phyloP scores from a whole-genome alignment of 352 stramenopile genomes.

The Globisporangium rhizosaccharum region DNA sequence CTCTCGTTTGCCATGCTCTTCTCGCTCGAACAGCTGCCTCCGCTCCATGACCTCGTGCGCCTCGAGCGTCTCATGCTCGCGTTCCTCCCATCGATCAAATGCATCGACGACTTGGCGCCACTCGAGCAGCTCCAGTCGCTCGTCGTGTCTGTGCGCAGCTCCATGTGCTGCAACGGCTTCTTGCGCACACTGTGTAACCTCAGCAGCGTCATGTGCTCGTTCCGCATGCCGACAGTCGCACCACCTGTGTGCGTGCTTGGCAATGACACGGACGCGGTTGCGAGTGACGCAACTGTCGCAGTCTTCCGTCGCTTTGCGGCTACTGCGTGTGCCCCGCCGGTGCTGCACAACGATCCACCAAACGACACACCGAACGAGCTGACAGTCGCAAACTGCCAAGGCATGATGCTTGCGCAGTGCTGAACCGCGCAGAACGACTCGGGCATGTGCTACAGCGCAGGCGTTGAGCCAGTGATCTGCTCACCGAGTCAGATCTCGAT shows the following conservation, averaged over 20 bases:
- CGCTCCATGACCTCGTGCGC: conserved; percentile 15
- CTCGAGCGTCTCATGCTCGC: conserved; percentile 22
- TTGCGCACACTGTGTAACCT: conserved; percentile 22
- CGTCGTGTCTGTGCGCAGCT: conserved; percentile 8
- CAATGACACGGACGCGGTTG: neutral
- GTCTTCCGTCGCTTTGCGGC: conserved; percentile 17
- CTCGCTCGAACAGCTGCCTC: conserved; percentile 13
- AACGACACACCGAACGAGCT: neutral
- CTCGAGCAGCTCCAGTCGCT: conserved; percentile 11
- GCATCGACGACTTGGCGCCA: conserved; percentile 21
- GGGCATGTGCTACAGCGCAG: conserved; percentile 19
- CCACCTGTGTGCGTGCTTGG: neutral
- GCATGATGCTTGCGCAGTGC: conserved; percentile 6
- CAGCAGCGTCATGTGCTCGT: conserved; percentile 4
- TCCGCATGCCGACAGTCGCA: neutral
- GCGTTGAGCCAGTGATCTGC: conserved; percentile 12
- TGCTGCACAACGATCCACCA: neutral
- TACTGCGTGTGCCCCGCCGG: conserved; percentile 9
- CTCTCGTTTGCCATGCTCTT: conserved; percentile 22
- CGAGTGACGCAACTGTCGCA: conserved; percentile 10
- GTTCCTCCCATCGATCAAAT: conserved; percentile 9
- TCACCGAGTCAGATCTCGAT: neutral
- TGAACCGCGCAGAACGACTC: neutral
- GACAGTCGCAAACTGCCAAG: conserved; percentile 7
- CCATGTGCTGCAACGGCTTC: conserved; percentile 30